Evolutionary conservation across 2,329 filamentous ascomycete species (phyloP).

Genomic region (Phoma sp.): DNA sequence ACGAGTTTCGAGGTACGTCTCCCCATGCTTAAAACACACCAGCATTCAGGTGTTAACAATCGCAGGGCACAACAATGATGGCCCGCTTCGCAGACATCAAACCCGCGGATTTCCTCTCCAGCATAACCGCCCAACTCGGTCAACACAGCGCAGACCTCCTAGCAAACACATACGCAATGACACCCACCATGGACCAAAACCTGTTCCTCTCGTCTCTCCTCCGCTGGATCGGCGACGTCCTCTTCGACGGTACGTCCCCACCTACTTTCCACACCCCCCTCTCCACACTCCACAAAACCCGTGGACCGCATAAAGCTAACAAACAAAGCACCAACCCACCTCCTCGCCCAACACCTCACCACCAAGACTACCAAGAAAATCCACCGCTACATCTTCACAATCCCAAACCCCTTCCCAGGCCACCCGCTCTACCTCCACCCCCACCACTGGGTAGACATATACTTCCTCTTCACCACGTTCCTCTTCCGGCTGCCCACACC

Average conservation of each 20-base stretch:
- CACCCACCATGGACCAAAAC: constrained; percentile 42
- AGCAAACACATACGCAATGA: constrained; percentile 49
- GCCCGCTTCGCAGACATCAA: constrained; percentile 9
- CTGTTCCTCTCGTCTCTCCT: constrained; percentile 48
- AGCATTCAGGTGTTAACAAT: background rate
- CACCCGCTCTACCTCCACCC: constrained; percentile 24
- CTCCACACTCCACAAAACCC: too few species aligned
- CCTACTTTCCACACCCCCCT: too few species aligned
- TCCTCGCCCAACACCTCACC: constrained; percentile 18
- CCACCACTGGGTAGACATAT: constrained; percentile 31
- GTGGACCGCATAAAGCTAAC: too few species aligned
- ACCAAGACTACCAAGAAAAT: constrained; percentile 22
- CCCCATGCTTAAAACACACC: constrained; percentile 3
- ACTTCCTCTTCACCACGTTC: constrained; percentile 3
- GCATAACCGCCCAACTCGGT: constrained; percentile 25
- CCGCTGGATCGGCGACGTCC: constrained; percentile 53
- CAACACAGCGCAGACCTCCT: background rate
- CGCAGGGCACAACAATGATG: constrained; percentile 7
- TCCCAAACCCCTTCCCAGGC: constrained; percentile 37
- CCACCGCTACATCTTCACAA: constrained; percentile 39
- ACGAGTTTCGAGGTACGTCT: constrained; percentile 53
- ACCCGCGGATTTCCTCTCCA: constrained; percentile 32
- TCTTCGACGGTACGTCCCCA: too few species aligned
- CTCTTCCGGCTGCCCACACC: background rate
- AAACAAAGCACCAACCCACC: constrained; percentile 30